phyloP scores from a whole-genome alignment of 2,329 filamentous ascomycete species.

The Pleurostoma richardsiae region DNA sequence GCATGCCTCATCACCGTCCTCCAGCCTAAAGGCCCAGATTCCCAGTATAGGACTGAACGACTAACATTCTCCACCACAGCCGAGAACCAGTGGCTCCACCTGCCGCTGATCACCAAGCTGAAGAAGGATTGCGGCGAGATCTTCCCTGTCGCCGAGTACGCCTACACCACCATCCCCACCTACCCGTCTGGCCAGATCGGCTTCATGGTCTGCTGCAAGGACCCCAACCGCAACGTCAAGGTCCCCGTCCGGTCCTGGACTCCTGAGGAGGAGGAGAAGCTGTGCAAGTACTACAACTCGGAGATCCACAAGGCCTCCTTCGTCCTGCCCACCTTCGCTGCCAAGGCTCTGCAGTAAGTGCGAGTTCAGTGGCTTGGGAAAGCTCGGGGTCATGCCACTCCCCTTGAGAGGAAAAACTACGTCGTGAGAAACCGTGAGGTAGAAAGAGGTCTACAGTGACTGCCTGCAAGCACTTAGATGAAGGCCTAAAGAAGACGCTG shows the following conservation, averaged over 20 bases:
- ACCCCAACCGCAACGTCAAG: conserved; percentile 75
- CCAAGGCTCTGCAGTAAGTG: conserved; percentile 61
- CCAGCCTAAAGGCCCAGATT: no score
- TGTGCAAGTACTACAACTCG: conserved; percentile 96
- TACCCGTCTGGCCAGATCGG: conserved; percentile 99
- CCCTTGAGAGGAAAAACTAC: no score
- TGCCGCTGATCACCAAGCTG: conserved; percentile 86
- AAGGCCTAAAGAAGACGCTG: neutral
- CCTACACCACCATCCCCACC: conserved; percentile 98
- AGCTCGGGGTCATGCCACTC: neutral
- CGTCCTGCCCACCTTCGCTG: conserved; percentile 87
- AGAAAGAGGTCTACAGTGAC: neutral
- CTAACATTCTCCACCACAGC: conserved; percentile 49
- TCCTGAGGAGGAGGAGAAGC: conserved; percentile 82
- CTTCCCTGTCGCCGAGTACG: conserved; percentile 97
- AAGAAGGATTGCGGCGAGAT: conserved; percentile 96
- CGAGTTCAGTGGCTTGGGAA: neutral
- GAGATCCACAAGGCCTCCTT: conserved; percentile 96
- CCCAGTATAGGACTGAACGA: neutral
- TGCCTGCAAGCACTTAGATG: neutral
- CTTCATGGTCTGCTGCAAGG: conserved; percentile 99
- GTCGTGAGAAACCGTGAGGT: neutral
- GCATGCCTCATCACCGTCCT: no score
- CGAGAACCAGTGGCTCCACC: conserved; percentile 99
- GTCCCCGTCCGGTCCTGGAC: conserved; percentile 79